A percentile compares a stretch with the other conserved stretches of the same genome.
Evolutionary conservation across 192 early-diverging fungal genomes (phyloP).

Genomic region (Backusella parvicylindrica): DNA sequence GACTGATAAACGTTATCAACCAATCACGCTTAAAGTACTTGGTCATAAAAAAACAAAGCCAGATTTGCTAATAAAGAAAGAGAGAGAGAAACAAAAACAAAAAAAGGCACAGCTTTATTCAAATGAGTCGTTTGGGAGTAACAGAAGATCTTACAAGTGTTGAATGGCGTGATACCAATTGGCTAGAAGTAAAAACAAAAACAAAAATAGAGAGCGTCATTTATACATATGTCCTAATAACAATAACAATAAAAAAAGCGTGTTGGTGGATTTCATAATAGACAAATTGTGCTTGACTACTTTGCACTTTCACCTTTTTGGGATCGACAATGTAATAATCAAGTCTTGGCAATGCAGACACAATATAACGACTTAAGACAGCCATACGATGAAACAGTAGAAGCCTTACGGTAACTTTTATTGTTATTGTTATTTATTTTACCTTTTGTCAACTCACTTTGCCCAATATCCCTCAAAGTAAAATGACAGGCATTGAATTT

Average conservation of each 20-base stretch:
- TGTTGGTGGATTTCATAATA: constrained; percentile 62
- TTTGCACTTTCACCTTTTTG: constrained; percentile 82
- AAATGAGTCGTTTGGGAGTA: constrained; percentile 23
- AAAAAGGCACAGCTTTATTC: neutral
- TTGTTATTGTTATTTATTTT: neutral
- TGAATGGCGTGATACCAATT: constrained; percentile 63
- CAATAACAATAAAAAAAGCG: constrained; percentile 27
- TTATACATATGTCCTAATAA: neutral
- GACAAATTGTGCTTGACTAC: constrained; percentile 76
- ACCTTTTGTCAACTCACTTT: neutral
- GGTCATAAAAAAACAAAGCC: neutral
- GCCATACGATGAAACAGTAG: constrained; percentile 40
- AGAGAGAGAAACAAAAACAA: neutral
- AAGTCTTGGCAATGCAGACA: constrained; percentile 76
- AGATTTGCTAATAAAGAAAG: neutral
- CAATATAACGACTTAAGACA: constrained; percentile 70
- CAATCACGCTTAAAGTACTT: neutral
- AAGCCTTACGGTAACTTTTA: constrained; percentile 29
- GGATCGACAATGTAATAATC: constrained; percentile 77
- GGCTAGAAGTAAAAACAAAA: constrained; percentile 39
- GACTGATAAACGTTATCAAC: neutral
- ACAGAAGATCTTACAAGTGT: constrained; percentile 53
- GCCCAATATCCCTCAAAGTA: constrained; percentile 42
- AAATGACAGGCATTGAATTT: constrained; percentile 79
- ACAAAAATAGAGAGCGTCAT: neutral